Evolutionary conservation across 306 rosid genomes (phyloP).

Genomic region (Trifolium fragiferum): DNA sequence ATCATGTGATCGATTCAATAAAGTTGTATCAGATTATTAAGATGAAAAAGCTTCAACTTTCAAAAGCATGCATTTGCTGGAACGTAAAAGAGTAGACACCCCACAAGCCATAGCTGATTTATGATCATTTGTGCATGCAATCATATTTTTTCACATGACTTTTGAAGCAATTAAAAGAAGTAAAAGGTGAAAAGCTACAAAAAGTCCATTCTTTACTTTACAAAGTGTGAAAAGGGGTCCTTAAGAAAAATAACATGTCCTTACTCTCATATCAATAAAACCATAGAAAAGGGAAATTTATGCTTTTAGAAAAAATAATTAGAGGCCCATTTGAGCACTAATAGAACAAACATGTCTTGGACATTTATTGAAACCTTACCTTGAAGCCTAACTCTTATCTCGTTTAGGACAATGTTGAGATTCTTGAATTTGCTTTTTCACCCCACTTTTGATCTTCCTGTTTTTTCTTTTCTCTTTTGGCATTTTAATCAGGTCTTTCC

Average conservation of each 20-base stretch:
- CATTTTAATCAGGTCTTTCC: neutral
- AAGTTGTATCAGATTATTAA: neutral
- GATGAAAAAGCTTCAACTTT: conserved; percentile 23
- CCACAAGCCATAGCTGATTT: neutral
- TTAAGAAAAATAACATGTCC: neutral
- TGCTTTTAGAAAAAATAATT: conserved; percentile 40
- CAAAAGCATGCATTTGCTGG: neutral
- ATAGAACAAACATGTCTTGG: conserved; percentile 55
- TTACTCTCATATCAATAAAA: neutral
- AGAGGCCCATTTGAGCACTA: conserved; percentile 56
- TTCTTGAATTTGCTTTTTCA: conserved; percentile 52
- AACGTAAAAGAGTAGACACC: neutral
- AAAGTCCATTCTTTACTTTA: neutral
- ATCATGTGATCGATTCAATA: conserved; percentile 11
- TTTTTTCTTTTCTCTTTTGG: conserved; percentile 41
- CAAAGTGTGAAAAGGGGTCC: neutral
- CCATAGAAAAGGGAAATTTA: neutral
- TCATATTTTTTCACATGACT: neutral
- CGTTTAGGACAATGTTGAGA: conserved; percentile 38
- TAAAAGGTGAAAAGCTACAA: neutral
- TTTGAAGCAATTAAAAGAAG: conserved; percentile 7
- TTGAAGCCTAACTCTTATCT: conserved; percentile 28
- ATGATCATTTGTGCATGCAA: neutral
- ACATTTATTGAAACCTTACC: conserved; percentile 45
- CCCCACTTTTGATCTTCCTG: conserved; percentile 33